Evolutionary conservation across 2,329 filamentous ascomycete genomes (phyloP).

Genomic region (Stemphylium vesicarium): DNA sequence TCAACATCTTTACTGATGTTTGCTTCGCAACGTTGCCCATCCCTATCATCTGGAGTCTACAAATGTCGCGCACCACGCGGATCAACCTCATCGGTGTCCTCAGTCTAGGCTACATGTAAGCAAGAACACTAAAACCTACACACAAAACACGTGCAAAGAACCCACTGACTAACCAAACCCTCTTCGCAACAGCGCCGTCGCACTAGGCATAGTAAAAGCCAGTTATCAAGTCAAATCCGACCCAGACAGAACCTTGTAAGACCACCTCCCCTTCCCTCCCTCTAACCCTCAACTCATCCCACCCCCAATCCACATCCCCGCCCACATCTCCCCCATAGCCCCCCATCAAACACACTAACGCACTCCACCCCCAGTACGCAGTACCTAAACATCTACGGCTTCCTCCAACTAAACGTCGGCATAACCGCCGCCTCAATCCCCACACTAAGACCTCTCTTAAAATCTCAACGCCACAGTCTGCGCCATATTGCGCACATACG

Average conservation of each 20-base stretch:
- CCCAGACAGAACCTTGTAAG: neutral
- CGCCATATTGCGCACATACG: neutral
- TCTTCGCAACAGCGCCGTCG: neutral
- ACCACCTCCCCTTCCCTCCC: neutral
- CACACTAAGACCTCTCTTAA: slow-evolving; percentile 1
- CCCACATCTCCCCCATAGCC: too few species aligned
- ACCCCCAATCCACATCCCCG: too few species aligned
- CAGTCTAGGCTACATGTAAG: slow-evolving; percentile 4
- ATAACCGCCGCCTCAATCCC: slow-evolving; percentile 9
- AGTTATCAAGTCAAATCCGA: neutral
- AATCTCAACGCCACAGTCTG: neutral
- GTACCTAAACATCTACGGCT: neutral
- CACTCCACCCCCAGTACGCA: neutral
- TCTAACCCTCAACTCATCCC: neutral
- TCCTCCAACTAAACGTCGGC: slow-evolving; percentile 8
- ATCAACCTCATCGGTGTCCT: slow-evolving; percentile 1
- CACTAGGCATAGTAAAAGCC: neutral
- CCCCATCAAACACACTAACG: too few species aligned
- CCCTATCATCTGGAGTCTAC: slow-evolving; percentile 4
- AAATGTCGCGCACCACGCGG: neutral
- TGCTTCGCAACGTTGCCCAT: slow-evolving; percentile 5
- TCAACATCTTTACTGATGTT: slow-evolving; percentile 11
- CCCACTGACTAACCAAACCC: too few species aligned
- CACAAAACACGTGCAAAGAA: too few species aligned
- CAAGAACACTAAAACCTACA: neutral